Evolutionary conservation across 2,329 filamentous ascomycete species (phyloP), one percentile per base, ranked within the genome.

Genomic region (Cladophialophora immunda): DNA sequence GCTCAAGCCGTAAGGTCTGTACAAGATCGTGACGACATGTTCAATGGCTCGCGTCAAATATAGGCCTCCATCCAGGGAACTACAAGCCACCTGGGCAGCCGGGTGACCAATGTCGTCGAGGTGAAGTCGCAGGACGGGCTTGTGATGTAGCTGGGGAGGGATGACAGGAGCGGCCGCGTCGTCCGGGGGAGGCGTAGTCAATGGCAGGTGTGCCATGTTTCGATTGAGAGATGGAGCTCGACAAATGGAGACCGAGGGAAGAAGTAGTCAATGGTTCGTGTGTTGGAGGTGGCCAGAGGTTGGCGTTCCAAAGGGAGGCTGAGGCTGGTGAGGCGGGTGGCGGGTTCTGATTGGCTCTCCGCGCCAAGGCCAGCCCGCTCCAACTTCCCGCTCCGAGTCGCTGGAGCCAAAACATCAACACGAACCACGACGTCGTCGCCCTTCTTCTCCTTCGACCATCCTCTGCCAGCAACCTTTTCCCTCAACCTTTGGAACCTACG

Each of bases 21-120:
- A 98, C 32, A 98, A 88, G 29, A 89, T 85, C 32, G 82, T 81
- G 57, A 95, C 85, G 17, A 97, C 92, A 69, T 86, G 85, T 58
- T 84, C 78, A 34, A 94, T 85, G 65, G 91, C 88, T 13, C 81
- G 78, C 60, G 86, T 79, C 52, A 97, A 81, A 59, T 90, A 85
- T 19, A 83, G 80, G 41, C 87, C 80, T 62, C 89, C 85, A 75
- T 92, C 86, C 69, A 93, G 81, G 45, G 88, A 81, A 59, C 80
- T 78, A 66, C 97, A 86, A 78, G 97, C 96, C 68, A 87, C 80
- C 34, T 81, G 76, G 4, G 90, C 81, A 64, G 90, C 92, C 0
- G 85, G 78, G 78, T 84, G 81, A 38, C 79, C 79, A 41, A 87
- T 77, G 70, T 87, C 83, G 50, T 78, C 70, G 56, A 72, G 63